Percentiles rank a stretch among this genome's conserved stretches.
Conservation (phyloP, 139 green algal species). For the Chlamydomonas asymmetrica region DNA sequence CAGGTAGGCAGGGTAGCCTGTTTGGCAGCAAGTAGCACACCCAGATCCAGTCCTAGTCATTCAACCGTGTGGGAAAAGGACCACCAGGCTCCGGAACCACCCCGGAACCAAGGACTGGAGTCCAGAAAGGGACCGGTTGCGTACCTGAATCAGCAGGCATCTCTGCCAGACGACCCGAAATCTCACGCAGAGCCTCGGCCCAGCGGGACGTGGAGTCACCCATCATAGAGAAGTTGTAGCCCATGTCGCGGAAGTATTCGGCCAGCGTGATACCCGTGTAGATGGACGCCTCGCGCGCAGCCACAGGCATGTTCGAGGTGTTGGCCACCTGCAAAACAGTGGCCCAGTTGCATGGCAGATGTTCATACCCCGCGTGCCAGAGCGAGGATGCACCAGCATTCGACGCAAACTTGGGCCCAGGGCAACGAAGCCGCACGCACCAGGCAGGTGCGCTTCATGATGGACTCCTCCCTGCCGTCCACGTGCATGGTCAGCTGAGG, state of each 20-base stretch:
- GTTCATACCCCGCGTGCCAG: too few relatives aligned
- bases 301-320: constrained; percentile 99
- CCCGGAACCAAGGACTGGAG: too few relatives aligned
- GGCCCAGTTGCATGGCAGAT: too few relatives aligned
- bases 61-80: too few relatives aligned
- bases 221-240: constrained; percentile 96
- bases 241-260: constrained; percentile 99
- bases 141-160: constrained; percentile 95
- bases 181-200: constrained; percentile 98
- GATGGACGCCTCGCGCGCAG: constrained; percentile 98
- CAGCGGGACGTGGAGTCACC: constrained; percentile 97
- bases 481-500: constrained; percentile 97
- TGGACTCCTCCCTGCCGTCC: constrained; percentile 95
- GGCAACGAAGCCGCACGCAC: constrained; percentile 36
- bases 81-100: too few relatives aligned
- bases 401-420: not conserved
- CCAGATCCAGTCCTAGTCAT: too few relatives aligned
- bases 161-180: constrained; percentile 96
- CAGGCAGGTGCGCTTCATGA: constrained; percentile 98
- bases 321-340: constrained; percentile 96
- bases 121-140: not conserved
- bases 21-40: too few relatives aligned
- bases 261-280: constrained; percentile 99
- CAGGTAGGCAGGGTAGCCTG: constrained; percentile 88
- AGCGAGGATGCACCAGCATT: not conserved